Evolutionary conservation across 495 filamentous ascomycete species (phyloP), one percentile per base, ranked within the genome.

Genomic region (Talaromyces stipitatus): DNA sequence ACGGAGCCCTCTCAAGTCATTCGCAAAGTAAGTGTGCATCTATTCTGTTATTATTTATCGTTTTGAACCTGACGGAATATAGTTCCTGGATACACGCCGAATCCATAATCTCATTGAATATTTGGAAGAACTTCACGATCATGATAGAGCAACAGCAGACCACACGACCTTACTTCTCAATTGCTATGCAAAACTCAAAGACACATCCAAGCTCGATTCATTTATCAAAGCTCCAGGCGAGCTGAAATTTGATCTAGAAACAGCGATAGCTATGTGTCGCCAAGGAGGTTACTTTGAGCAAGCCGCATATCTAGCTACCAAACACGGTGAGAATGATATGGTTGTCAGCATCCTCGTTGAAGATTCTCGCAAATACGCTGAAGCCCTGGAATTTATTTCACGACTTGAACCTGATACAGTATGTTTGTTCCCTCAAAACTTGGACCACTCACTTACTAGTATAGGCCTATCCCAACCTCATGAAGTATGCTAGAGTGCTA

Each of bases 51-150:
- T n/a, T 14, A 12, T 22, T 24, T 20, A 30, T 14, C 5, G 48
- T 46, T 9, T 6, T 14, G 23, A 23, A n/a, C 8, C 48, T 58
- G 20, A 58, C 24, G 45, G 23, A 1, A 26, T 28, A 46, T 30
- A 91, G 85, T 96, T 92, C 61, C 78, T 98, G 23, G 94, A 97
- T 61, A 97, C 92, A 0, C 92, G 97, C 73, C 80, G 91, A 62
- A 96, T 98, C 69, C 90, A 96, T 59, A 97, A 97, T 64, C 75
- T 98, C 14, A 98, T 98, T 61, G 91, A 97, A 69, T 98, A 97
- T 65, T 81, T 98, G 9, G 94, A 98, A 74, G 91, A 97, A 69
- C 73, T 98, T 24, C 94, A 98, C 67, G 91, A 97, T 55, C 91
- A 95, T 64, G 88, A 92, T 66, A 89, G 84, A 62, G 94, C 94